Evolutionary conservation across 2,329 filamentous ascomycete species (phyloP).

Genomic region (Penicillium hesseltinei): DNA sequence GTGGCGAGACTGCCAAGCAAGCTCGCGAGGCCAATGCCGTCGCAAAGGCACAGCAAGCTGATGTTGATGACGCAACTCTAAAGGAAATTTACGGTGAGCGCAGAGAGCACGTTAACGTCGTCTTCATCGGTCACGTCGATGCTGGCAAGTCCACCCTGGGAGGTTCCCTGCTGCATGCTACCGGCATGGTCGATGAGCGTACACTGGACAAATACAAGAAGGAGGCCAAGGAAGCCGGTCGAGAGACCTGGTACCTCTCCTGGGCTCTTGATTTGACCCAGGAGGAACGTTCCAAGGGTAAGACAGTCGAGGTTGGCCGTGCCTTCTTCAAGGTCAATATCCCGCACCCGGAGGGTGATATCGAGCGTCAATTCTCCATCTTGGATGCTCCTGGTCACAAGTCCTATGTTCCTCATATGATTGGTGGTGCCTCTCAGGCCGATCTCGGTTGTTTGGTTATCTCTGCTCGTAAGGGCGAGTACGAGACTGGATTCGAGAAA

Average conservation of each 20-base stretch:
- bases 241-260: conserved; percentile 98
- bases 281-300: conserved; percentile 93
- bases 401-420: conserved; percentile 97
- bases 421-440: conserved; percentile 88
- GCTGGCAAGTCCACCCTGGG: conserved; percentile 96
- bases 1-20: conserved; percentile 56
- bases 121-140: conserved; percentile 97
- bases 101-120: conserved; percentile 78
- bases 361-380: conserved; percentile 94
- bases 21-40: conserved; percentile 77
- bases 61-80: conserved; percentile 78
- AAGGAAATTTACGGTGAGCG: conserved; percentile 93
- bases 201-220: conserved; percentile 98
- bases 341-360: conserved; percentile 44
- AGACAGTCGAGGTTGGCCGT: conserved; percentile 95
- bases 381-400: conserved; percentile 97
- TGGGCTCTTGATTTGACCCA: conserved; percentile 98
- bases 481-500: conserved; percentile 96
- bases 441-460: conserved; percentile 96
- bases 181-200: conserved; percentile 98
- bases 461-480: conserved; percentile 94
- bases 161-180: conserved; percentile 86
- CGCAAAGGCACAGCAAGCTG: conserved; percentile 74
- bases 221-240: conserved; percentile 92
- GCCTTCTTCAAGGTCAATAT: conserved; percentile 83